phyloP scores from a whole-genome alignment of 2,329 filamentous ascomycete species.

The Escovopsis sp. region DNA sequence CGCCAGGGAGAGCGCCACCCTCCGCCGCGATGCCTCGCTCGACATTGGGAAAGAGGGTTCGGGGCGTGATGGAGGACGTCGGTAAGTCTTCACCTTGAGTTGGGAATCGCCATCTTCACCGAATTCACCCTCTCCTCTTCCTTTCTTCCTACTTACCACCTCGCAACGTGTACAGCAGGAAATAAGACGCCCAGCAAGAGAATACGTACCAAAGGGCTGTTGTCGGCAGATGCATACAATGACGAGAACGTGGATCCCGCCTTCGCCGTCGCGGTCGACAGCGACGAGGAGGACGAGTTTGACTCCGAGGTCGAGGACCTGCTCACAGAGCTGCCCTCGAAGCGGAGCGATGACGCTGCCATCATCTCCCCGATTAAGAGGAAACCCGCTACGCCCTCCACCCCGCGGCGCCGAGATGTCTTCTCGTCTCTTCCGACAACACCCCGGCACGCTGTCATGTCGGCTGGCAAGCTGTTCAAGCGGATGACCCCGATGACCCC shows the following conservation, averaged over 20 bases:
- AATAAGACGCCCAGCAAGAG: slow-evolving; percentile 28
- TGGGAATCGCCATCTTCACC: background rate
- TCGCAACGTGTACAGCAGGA: slow-evolving; percentile 8
- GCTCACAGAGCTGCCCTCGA: slow-evolving; percentile 18
- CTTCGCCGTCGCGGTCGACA: slow-evolving; percentile 3
- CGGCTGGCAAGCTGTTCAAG: slow-evolving; percentile 58
- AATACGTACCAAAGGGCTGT: slow-evolving; percentile 24
- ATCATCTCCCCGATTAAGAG: slow-evolving; percentile 19
- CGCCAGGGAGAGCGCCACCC: slow-evolving; percentile 6
- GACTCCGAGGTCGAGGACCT: slow-evolving; percentile 29
- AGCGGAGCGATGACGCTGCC: slow-evolving; percentile 10
- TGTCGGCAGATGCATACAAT: slow-evolving; percentile 31
- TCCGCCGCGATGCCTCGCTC: slow-evolving; percentile 14
- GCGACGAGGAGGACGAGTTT: slow-evolving; percentile 18
- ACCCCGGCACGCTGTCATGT: slow-evolving; percentile 69
- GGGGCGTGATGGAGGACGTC: slow-evolving; percentile 11
- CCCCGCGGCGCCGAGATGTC: slow-evolving; percentile 66
- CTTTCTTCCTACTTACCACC: background rate
- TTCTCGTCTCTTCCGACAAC: slow-evolving; percentile 58
- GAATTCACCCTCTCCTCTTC: background rate
- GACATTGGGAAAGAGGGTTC: slow-evolving; percentile 20
- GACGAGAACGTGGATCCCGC: slow-evolving; percentile 50
- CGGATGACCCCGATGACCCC: slow-evolving; percentile 67
- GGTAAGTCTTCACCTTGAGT: slow-evolving; percentile 12
- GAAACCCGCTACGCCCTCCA: slow-evolving; percentile 52